Base-by-base conservation (phyloP, 345 rosid species). In the Orychophragmus violaceus region DNA sequence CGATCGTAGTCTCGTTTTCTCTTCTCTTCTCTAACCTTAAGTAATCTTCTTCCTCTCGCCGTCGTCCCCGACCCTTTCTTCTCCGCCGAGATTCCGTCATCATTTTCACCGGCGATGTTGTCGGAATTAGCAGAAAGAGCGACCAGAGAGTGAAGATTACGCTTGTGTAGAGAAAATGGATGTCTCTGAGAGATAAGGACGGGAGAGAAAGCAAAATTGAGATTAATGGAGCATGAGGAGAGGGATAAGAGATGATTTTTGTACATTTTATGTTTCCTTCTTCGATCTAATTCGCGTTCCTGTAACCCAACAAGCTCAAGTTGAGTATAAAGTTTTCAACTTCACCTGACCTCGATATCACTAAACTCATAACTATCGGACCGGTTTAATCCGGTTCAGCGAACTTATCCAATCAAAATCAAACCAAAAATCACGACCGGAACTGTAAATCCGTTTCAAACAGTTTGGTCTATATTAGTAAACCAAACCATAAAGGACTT, bases 1-100 rank as follows among this genome's bases (percentile, higher is more conserved):
- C 83, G 87, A 33, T 92, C 95, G 62, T 74, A 64, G 70, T 93
- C 97, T 7, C 97, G 89, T 72, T 80, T 86, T 60, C 91, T 82
- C 83, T 87, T 92, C 73, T 86, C 93, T 69, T 93, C 98, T 52
- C 96, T 88, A 60, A 89, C 72, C 63, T 79, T 86, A 39, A 86
- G 83, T 53, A 93, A 67, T 71, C 96, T 80, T 69, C 98, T 82
- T 48, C 93, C 93, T 61, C 98, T 83, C 1, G 98, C 98, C n/a
- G 83, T 80, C n/a, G 93, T 92, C 8, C 96, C 95, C 0, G 96
- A 92, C 16, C 84, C 82, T 72, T 67, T 74, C 14, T 70, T 83
- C n/a, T 30, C 27, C 46, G 25, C 46, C 46, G 46, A 16, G 19
- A 41, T 41, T 21, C 46, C 46, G 10, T 1, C 46, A 9, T 2